phyloP scores from a whole-genome alignment of 225 moss, liverwort and hornwort genomes.

The Physcomitrellopsis africana region DNA sequence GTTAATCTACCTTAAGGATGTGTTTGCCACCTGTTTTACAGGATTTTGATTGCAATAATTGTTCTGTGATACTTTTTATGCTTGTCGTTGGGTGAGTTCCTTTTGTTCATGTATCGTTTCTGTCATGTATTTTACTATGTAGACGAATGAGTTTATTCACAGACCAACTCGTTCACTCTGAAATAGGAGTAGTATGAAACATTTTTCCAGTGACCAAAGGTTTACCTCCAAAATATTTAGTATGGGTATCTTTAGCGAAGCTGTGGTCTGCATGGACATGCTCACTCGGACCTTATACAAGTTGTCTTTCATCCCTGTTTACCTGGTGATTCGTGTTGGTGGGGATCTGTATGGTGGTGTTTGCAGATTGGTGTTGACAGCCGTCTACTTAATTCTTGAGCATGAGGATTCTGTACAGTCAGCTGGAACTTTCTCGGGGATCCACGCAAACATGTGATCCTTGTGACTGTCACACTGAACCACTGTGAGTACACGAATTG shows the following conservation, averaged over 20 bases:
- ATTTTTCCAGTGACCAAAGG: no score
- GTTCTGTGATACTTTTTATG: constrained; percentile 42
- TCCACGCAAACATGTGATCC: constrained; percentile 55
- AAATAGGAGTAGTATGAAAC: no score
- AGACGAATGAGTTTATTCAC: constrained; percentile 18
- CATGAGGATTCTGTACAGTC: constrained; percentile 43
- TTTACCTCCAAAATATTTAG: neutral
- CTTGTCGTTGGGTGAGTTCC: constrained; percentile 57
- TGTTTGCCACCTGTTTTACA: constrained; percentile 42
- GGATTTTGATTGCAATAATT: constrained; percentile 51
- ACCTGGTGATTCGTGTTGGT: neutral
- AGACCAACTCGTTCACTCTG: neutral
- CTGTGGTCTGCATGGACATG: constrained; percentile 3
- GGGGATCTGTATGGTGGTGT: constrained; percentile 20
- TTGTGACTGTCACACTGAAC: constrained; percentile 17
- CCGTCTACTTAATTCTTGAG: constrained; percentile 59
- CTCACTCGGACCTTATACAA: neutral
- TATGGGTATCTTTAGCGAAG: neutral
- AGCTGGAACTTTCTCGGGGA: constrained; percentile 28
- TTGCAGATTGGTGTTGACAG: constrained; percentile 63
- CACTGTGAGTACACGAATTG: constrained; percentile 18
- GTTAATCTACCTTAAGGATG: constrained; percentile 25
- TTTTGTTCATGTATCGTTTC: constrained; percentile 40
- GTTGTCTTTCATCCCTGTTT: neutral
- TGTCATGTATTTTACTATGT: constrained; percentile 17